Conservation (phyloP, 2,329 filamentous ascomycete species). For the Mycogone perniciosa region DNA sequence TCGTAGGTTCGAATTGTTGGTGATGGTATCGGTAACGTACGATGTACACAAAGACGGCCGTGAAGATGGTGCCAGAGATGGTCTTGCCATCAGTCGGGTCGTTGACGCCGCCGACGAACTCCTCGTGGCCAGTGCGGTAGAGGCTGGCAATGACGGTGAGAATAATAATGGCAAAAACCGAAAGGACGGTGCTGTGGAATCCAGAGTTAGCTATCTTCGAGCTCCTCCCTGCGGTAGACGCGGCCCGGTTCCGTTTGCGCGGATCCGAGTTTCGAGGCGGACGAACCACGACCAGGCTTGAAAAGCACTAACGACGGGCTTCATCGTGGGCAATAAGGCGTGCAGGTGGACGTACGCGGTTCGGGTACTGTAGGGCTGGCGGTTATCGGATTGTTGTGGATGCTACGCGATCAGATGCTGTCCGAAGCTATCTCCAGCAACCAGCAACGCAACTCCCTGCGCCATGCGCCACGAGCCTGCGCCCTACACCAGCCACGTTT, state of each 20-base stretch:
- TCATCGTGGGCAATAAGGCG: slow-evolving; percentile 56
- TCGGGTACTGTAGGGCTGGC: too few species aligned
- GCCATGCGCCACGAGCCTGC: too few species aligned
- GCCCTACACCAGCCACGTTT: too few species aligned
- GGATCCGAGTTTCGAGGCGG: not conserved
- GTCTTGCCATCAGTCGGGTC: slow-evolving; percentile 67
- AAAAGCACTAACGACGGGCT: slow-evolving; percentile 85
- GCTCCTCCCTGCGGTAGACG: not conserved
- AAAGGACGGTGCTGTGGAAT: slow-evolving; percentile 60
- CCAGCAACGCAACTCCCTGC: not conserved
- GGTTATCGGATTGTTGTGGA: not conserved
- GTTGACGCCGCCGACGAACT: slow-evolving; percentile 69
- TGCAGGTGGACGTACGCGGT: not conserved
- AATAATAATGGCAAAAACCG: slow-evolving; percentile 59
- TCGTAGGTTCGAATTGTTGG: not conserved
- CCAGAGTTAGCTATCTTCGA: not conserved
- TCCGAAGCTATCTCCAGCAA: not conserved
- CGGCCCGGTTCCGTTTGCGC: not conserved
- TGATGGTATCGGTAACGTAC: slow-evolving; percentile 48
- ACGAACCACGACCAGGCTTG: slow-evolving; percentile 93
- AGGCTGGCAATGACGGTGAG: slow-evolving; percentile 60
- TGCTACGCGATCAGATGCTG: not conserved
- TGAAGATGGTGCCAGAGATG: slow-evolving; percentile 80
- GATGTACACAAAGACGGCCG: slow-evolving; percentile 79
- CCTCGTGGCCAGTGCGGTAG: slow-evolving; percentile 74